Base-by-base conservation (phyloP, 139 green algal species). In the Pleodorina starrii region DNA sequence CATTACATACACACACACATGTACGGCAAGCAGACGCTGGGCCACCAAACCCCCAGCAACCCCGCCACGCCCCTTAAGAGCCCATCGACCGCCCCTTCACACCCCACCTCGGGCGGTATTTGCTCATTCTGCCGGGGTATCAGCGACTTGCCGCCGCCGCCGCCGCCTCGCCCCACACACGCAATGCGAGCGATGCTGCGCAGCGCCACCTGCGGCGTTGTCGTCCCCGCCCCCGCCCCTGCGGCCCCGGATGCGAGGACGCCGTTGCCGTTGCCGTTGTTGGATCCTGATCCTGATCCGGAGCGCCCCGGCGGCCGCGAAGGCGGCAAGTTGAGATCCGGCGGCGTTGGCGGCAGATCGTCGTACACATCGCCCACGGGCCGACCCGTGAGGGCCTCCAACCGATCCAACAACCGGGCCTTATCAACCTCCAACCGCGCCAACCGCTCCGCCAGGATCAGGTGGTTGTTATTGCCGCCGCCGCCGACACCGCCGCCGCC, bases 301-400 rank as follows among this genome's bases (percentile, higher is more conserved):
- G n/a, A n/a, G 32, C 69, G 75, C 42, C 88, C 68, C n/a, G 76
- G 88, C 54, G 88, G 79, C 25, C 40, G 35, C 57, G 46, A 12
- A 38, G 48, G 35, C 44, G 85, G 46, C 32, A 54, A 35, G 14
- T 54, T 32, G n/a, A 69, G 12, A 48, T 59, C 76, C 40, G 83
- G 83, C 23, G 89, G 89, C 0, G 89, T 90, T 36, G 89, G 76
- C 12, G 83, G 83, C 35, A 80, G 76, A 3, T 74, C 68, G 54
- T 90, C 89, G 69, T 86, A 90, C 21, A 89, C 46, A 36, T 84
- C 84, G 40, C 89, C 89, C 43, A 82, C 51, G 3, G 84, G 77
- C 32, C 78, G 40, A 14, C 84, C 84, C 11, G 89, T 92, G 44
- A 92, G 50, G 3, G 27, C 84, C 77, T 92, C 84, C 23, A 92